Base-by-base conservation (phyloP, 179 eudicot genomes). In the Corrigiola litoralis region DNA sequence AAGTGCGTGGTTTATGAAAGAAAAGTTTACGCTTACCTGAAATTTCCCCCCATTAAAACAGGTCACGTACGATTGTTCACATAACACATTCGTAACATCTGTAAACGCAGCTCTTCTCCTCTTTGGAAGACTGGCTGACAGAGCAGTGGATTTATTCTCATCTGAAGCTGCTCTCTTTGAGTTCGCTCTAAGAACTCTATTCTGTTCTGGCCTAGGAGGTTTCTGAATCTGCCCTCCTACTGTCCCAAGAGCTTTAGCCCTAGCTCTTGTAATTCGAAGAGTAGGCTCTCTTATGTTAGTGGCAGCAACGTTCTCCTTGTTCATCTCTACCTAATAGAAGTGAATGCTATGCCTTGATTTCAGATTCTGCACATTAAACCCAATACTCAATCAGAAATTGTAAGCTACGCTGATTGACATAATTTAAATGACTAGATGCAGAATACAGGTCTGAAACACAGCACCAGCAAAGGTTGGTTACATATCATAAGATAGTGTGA, bases 181-280 rank as follows among this genome's bases (percentile, higher is more conserved):
- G 36, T 58, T 70, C 63, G 69, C 66, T 63, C 72, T 72, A 34
- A 58, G 68, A 49, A 72, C 80, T 63, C 51, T 72, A 61, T 76
- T 81, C 54, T 69, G 88, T 33, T 76, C 81, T 21, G 85, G 83
- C 60, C 73, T 70, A 46, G 90, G 87, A 67, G 81, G 76, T 32
- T 72, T 64, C 66, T 82, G 85, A 24, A 81, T 80, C 57, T 77
- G 67, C 63, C 80, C 79, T 48, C 80, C 79, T 41, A 75, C 56
- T 34, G 79, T 52, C 29, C 84, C 85, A 63, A 88, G 77, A 49
- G 76, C 68, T 73, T 84, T 90, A 14, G 95, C 92, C 49, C 86
- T 75, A 67, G 90, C 85, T 80, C 92, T 68, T 50, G 97, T 90
- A 53, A 90, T 50, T 61, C 97, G 84, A 62, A 70, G 73, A 68